Evolutionary conservation across 2,329 filamentous ascomycete genomes (phyloP).

Genomic region (Coleophoma crateriformis): DNA sequence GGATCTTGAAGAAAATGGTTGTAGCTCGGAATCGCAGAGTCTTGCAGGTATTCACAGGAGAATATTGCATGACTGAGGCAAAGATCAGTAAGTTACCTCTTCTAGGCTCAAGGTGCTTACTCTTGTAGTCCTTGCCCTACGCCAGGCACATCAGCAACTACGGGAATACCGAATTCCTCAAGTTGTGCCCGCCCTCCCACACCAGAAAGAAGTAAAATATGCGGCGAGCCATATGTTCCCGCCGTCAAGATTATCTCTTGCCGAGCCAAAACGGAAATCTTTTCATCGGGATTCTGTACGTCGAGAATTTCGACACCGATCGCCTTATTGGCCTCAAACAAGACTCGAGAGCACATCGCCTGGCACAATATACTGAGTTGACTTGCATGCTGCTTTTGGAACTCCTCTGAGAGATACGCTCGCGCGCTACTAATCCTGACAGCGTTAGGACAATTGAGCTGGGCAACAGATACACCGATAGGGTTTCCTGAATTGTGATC

Average conservation of each 20-base stretch:
- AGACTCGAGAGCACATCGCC: not conserved
- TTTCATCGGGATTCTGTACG: not conserved
- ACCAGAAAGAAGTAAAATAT: constrained; percentile 25
- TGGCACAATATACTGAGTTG: not conserved
- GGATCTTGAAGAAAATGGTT: not conserved
- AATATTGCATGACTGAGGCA: not conserved
- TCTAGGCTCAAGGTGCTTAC: not conserved
- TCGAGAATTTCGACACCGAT: not conserved
- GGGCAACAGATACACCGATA: not conserved
- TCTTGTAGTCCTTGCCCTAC: constrained; percentile 9
- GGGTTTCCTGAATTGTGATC: constrained; percentile 1
- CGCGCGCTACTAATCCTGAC: not conserved
- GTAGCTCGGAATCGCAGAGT: not conserved
- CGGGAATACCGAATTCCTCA: constrained; percentile 4
- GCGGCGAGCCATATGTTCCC: constrained; percentile 18
- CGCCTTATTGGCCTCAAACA: not conserved
- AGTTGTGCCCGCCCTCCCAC: constrained; percentile 15
- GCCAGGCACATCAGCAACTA: constrained; percentile 5
- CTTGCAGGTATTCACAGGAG: constrained; percentile 1
- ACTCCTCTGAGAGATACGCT: not conserved
- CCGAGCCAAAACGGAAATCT: constrained; percentile 1
- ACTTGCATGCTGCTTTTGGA: not conserved
- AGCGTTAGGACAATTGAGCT: not conserved
- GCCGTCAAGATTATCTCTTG: constrained; percentile 21
- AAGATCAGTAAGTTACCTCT: not conserved